phyloP scores from a whole-genome alignment of 805 yeast genomes.

The Saccharomycopsis microspora region DNA sequence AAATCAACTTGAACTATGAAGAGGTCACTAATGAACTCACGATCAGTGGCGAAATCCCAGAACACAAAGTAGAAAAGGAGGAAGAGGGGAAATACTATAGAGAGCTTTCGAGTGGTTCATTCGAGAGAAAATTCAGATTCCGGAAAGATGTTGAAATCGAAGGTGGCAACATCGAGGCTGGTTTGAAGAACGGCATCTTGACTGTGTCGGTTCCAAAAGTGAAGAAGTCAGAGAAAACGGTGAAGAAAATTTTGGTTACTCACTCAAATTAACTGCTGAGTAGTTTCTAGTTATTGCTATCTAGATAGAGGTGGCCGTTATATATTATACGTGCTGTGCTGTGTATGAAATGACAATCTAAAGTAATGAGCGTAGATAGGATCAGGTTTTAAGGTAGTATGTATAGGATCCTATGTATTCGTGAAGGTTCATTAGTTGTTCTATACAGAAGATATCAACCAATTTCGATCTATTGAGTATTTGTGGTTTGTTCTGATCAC shows the following conservation, averaged over 20 bases:
- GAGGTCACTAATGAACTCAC: conserved; percentile 24
- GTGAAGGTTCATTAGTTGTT: too few species aligned
- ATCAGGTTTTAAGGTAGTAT: too few species aligned
- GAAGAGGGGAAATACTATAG: conserved; percentile 9
- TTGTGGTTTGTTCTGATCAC: too few species aligned
- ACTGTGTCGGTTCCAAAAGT: not conserved
- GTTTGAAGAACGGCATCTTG: not conserved
- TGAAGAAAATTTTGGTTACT: not conserved
- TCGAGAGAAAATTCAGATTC: conserved; percentile 21
- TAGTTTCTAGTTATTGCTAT: too few species aligned
- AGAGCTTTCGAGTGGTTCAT: conserved; percentile 20
- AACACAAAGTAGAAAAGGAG: not conserved
- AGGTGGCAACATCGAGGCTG: conserved; percentile 16
- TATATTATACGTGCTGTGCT: too few species aligned
- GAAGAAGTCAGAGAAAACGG: not conserved
- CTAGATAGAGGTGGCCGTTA: too few species aligned
- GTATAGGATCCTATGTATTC: too few species aligned
- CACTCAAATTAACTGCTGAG: not conserved
- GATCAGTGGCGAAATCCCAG: conserved; percentile 21
- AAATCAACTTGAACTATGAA: conserved; percentile 25
- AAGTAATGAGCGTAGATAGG: too few species aligned
- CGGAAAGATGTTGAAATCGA: not conserved
- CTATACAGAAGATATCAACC: too few species aligned
- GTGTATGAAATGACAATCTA: too few species aligned
- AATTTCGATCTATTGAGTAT: too few species aligned